These are phyloP conservation scores for Paramarasmius palmivorus DNA, from an alignment of 1,284 basidiomycete species.

Conservation along the genomic window DNA sequence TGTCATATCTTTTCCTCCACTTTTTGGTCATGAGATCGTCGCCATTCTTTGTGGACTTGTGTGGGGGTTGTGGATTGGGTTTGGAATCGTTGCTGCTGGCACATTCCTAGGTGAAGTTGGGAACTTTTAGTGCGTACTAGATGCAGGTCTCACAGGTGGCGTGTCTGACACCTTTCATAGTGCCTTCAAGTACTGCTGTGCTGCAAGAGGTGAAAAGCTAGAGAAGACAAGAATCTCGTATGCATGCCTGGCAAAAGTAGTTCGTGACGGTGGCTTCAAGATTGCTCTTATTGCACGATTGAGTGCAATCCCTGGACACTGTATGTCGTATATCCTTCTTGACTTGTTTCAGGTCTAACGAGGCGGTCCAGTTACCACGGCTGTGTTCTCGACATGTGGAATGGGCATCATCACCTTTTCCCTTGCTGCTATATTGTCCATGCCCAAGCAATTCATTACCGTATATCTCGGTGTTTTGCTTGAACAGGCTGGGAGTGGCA, in stretches of 20 bases:
- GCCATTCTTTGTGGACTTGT: slow-evolving; percentile 25
- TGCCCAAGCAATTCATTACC: slow-evolving; percentile 63
- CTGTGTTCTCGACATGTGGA: slow-evolving; percentile 67
- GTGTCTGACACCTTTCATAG: slow-evolving; percentile 21
- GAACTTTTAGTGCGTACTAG: slow-evolving; percentile 46
- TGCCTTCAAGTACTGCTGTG: slow-evolving; percentile 48
- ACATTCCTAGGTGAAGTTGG: slow-evolving; percentile 51
- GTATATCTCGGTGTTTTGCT: slow-evolving; percentile 51
- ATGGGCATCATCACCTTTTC: slow-evolving; percentile 61
- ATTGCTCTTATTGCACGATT: slow-evolving; percentile 59
- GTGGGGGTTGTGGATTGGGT: slow-evolving; percentile 14
- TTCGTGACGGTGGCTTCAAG: slow-evolving; percentile 69
- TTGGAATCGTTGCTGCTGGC: slow-evolving; percentile 32
- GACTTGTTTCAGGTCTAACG: not conserved
- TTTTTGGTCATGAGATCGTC: slow-evolving; percentile 58
- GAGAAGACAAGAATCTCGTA: slow-evolving; percentile 59
- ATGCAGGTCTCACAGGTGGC: not conserved
- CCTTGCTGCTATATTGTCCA: slow-evolving; percentile 56
- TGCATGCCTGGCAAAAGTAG: slow-evolving; percentile 48
- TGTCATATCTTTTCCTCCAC: slow-evolving; percentile 17
- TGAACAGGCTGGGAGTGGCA: not conserved
- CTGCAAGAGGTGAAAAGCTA: slow-evolving; percentile 50
- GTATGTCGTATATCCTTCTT: slow-evolving; percentile 29
- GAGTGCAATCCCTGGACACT: slow-evolving; percentile 65
- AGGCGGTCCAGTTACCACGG: slow-evolving; percentile 46